These are phyloP conservation scores for Halenospora varia DNA, from an alignment of 495 filamentous ascomycete genomes.

Conservation along the genomic window DNA sequence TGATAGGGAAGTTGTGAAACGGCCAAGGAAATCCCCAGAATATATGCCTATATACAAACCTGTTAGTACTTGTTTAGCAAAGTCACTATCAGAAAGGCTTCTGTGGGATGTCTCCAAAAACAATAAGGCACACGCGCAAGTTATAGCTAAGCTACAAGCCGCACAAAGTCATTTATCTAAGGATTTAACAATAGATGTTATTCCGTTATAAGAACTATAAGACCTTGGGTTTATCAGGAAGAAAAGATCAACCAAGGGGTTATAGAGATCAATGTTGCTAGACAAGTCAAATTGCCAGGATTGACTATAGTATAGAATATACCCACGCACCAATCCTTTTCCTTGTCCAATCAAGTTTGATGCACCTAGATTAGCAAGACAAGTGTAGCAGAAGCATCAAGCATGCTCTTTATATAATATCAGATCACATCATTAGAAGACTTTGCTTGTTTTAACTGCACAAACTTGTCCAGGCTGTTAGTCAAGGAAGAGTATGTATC, in stretches of 20 bases:
- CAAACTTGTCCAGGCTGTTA: too few species aligned
- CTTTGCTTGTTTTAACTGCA: constrained; percentile 9
- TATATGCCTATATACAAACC: background rate
- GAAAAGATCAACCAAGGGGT: background rate
- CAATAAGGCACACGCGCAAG: background rate
- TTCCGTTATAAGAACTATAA: background rate
- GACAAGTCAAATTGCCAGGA: too few species aligned
- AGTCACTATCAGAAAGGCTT: background rate
- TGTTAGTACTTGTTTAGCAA: background rate
- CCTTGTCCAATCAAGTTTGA: too few species aligned
- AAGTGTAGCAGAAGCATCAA: too few species aligned
- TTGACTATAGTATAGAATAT: too few species aligned
- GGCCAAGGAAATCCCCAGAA: background rate
- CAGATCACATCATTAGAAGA: constrained; percentile 2
- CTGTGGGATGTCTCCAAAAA: background rate
- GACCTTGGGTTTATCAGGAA: background rate
- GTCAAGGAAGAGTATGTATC: constrained; percentile 7
- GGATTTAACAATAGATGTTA: background rate
- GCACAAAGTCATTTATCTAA: background rate
- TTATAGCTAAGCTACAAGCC: background rate
- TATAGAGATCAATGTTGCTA: too few species aligned
- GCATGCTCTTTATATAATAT: too few species aligned
- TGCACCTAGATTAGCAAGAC: too few species aligned
- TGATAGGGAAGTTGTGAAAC: background rate
- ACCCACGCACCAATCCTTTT: too few species aligned